Conservation (phyloP, 2,329 filamentous ascomycete species). For the Claviceps monticola region DNA sequence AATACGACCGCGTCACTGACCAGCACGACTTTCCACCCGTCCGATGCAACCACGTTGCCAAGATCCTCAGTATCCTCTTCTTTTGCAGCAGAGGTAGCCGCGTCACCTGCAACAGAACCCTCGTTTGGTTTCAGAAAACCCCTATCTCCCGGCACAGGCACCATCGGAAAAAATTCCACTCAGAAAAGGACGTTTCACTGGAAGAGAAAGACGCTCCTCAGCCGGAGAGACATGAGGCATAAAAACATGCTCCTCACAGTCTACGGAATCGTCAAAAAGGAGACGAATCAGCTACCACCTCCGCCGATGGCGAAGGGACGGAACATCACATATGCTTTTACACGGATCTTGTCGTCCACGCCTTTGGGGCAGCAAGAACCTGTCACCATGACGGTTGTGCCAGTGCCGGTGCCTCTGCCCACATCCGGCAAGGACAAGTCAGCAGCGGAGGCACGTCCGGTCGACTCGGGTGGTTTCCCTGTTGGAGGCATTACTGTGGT, state of each 20-base stretch:
- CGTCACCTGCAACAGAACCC: too few species aligned
- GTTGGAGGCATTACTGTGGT: too few species aligned
- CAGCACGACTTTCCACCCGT: background rate
- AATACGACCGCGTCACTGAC: background rate
- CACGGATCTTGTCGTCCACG: background rate
- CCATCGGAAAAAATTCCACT: background rate
- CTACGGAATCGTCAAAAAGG: constrained; percentile 24
- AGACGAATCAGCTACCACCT: constrained; percentile 17
- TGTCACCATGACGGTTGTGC: constrained; percentile 1
- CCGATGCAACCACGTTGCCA: background rate
- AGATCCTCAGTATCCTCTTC: too few species aligned
- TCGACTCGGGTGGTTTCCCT: background rate
- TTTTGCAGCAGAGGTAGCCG: too few species aligned
- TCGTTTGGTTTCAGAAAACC: background rate
- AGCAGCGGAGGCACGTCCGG: too few species aligned
- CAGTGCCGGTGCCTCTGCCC: background rate
- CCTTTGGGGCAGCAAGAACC: background rate
- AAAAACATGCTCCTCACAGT: constrained; percentile 26
- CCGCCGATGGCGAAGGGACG: constrained; percentile 17
- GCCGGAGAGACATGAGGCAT: constrained; percentile 15
- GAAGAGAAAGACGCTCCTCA: background rate
- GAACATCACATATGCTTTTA: constrained; percentile 6
- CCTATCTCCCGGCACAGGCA: background rate
- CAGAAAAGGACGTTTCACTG: background rate
- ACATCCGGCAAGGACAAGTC: background rate